Evolutionary conservation across 495 filamentous ascomycete species (phyloP).

Genomic region (Penicillium paxilli): DNA sequence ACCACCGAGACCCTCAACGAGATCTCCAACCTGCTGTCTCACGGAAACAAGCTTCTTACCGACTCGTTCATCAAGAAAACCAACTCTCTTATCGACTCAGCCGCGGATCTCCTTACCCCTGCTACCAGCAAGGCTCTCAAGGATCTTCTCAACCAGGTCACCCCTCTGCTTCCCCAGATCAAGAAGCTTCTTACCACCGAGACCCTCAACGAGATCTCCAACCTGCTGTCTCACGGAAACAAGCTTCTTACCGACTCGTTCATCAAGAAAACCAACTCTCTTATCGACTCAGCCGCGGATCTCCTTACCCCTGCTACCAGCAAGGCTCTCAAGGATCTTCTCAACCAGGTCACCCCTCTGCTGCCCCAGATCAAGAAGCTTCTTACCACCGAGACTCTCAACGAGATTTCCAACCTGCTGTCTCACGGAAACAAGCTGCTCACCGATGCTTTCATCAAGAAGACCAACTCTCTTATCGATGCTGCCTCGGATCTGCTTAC

Average conservation of each 20-base stretch:
- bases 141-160: conserved; percentile 7
- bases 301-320: conserved; percentile 19
- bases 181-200: conserved; percentile 14
- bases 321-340: conserved; percentile 28
- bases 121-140: conserved; percentile 33
- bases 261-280: conserved; percentile 15
- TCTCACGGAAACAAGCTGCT: conserved; percentile 39
- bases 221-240: conserved; percentile 40
- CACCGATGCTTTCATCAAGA: conserved; percentile 28
- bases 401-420: conserved; percentile 35
- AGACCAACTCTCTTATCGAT: conserved; percentile 11
- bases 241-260: conserved; percentile 33
- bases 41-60: conserved; percentile 6
- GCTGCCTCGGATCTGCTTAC: conserved; percentile 21
- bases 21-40: conserved; percentile 3
- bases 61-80: conserved; percentile 23
- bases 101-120: conserved; percentile 31
- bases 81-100: conserved; percentile 9
- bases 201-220: conserved; percentile 35
- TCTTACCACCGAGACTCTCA: conserved; percentile 38
- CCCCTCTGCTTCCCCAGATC: conserved; percentile 24
- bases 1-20: conserved; percentile 36
- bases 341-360: conserved; percentile 37
- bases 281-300: conserved; percentile 17
- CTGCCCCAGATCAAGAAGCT: conserved; percentile 38